Base-by-base conservation (phyloP, 495 filamentous ascomycete genomes). In the Umbilicaria muhlenbergii region DNA sequence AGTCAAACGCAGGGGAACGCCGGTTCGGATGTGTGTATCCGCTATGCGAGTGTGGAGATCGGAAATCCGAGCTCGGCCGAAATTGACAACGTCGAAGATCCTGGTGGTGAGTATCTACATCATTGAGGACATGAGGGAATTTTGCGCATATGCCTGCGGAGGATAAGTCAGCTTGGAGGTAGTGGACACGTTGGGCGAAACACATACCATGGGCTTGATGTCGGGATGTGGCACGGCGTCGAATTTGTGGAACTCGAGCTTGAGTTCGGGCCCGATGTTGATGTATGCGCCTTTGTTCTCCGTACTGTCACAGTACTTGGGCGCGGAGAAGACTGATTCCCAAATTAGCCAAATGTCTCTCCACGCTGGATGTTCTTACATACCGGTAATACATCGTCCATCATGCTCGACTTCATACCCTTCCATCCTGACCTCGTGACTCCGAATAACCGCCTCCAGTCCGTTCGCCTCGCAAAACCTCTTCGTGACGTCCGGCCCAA, bases 261-360 rank as follows among this genome's bases (percentile, higher is more conserved):
- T 92, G 55, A 87, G 83, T 35, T 94, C 83, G 7, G 85, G 76
- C 3, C 85, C 83, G 53, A 99, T 82, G 63, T 96, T 96, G 73
- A 99, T 99, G 59, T 91, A 99, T 4, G 91, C 91, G 43, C 91
- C 91, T 68, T 87, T 93, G 63, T 99, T 99, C 60, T 94, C 88
- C 1, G 91, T 95, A 50, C 81, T 80, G 57, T 99, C 91, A 67
- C 93, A 96, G 60, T 99, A 99, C 60, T 80, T 92, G 24, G 91
- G 91, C 10, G 91, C 91, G 13, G 91, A 96, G 67, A 99, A 99
- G 51, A 99, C 91, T 5, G 44, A 28, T 32, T 18, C 21, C 41
- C 39, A 31, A n/a, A 19, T 17, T 42, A 37, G 39, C 8, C 5
- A 28, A 28, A 28, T 1, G 4, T 6, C 6, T 7, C 24, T 10